Base-by-base conservation (phyloP, 306 rosid genomes). In the Rubus parviflorus region DNA sequence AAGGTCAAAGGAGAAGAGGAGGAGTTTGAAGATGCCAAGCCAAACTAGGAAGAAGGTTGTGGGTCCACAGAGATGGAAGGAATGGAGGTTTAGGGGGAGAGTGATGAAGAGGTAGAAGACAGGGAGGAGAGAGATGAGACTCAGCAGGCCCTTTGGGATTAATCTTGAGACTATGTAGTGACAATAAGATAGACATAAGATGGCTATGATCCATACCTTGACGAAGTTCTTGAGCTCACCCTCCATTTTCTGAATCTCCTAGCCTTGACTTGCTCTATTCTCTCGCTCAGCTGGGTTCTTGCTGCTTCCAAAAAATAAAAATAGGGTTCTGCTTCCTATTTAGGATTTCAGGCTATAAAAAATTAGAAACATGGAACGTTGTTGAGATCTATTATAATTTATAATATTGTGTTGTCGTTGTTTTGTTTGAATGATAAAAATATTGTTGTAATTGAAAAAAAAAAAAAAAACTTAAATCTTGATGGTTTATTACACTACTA, bases 1-100 rank as follows among this genome's bases (percentile, higher is more conserved):
- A 2, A 51, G 61, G 47, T 81, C 74, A 10, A 86, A 73, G 77
- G 86, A 58, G 74, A 86, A 86, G 65, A 86, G 86, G 80, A 86
- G 80, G 81, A 84, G 88, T 66, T 79, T 86, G 79, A 72, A 86
- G 49, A 11, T 77, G 54, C 49, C 76, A 10, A 78, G 83, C 85
- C 89, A 78, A 16, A 82, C 64, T 2, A 86, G 83, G 75, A 83
- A 78, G 81, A 86, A 83, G 30, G 57, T 23, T 0, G 84, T 85
- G n/a, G 81, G 76, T 3, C 49, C 83, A 25, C 85, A 56, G 15
- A 86, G 81, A 75, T 77, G 83, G 40, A 86, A 22, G 54, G 77
- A 79, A 4, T 37, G 67, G 57, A 85, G 84, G 41, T 65, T 51
- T 1, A 82, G 16, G 11, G 88, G 88, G 62, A 83, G 86, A 57